Base-by-base conservation (phyloP, 768 basidiomycete species). In the Mycena epipterygia region DNA sequence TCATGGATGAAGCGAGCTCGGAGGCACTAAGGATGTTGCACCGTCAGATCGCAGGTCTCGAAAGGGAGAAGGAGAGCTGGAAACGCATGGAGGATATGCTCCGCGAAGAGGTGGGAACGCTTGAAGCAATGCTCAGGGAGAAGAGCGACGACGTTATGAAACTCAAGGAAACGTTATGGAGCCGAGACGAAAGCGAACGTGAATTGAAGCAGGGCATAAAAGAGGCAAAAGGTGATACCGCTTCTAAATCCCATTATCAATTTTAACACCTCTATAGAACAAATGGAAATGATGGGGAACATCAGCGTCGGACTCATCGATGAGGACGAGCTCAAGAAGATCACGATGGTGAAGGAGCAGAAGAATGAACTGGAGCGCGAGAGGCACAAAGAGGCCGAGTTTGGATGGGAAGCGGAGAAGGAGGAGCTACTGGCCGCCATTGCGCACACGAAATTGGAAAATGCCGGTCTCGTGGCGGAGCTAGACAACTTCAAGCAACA, bases 1-100 rank as follows among this genome's bases (percentile, higher is more conserved):
- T 97, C 44, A 96, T 97, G 86, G 93, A 94, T 75, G 92, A 91
- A 72, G 92, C 93, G 2, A 93, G 92, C 67, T 87, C 92, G 2
- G 90, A 91, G 79, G 95, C 91, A 33, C 83, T 98, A 76, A 86
- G 93, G 51, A 90, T 90, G 81, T 86, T 98, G 49, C 94, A 98
- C 75, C 81, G 87, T 7, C 91, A 94, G 76, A 95, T 98, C 71
- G 87, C 88, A 11, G 86, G 88, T n/a, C 84, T 97, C 41, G 92
- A 94, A 75, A 82, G 88, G 48, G 93, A 93, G 81, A 89, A 87
- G 79, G 78, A 74, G 14, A 88, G 90, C 2, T 81, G 84, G 79
- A 76, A 78, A 67, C 81, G 78, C 72, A 81, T 78, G 67, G 89
- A 89, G 71, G 81, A 84, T 25, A 72, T 67, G 51, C 70, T 88